Evolutionary conservation across 306 rosid genomes (phyloP).

Genomic region (Malus fusca): DNA sequence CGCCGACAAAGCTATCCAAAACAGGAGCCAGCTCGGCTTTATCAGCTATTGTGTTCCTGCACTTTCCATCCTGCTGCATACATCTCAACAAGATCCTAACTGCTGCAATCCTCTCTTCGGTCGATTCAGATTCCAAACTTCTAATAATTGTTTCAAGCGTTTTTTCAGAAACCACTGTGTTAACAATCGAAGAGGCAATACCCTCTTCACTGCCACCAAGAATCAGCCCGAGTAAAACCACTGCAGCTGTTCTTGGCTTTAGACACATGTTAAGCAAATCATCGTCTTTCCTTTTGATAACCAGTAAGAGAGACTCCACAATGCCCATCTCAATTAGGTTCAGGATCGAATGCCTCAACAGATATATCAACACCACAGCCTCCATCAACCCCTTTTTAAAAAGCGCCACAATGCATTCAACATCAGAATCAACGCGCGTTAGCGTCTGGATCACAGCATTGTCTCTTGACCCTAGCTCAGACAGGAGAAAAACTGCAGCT

Average conservation of each 20-base stretch:
- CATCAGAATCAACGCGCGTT: constrained; percentile 66
- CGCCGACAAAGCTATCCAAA: constrained; percentile 54
- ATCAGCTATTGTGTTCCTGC: constrained; percentile 67
- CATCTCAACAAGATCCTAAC: constrained; percentile 64
- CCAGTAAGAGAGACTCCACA: constrained; percentile 44
- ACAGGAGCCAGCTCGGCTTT: constrained; percentile 57
- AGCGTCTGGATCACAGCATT: constrained; percentile 62
- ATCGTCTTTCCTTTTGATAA: constrained; percentile 45
- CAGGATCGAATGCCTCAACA: constrained; percentile 36
- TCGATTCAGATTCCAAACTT: constrained; percentile 55
- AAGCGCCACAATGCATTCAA: constrained; percentile 65
- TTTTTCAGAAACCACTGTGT: constrained; percentile 36
- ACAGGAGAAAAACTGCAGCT: constrained; percentile 70
- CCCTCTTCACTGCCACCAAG: constrained; percentile 44
- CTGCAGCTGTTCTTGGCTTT: constrained; percentile 63
- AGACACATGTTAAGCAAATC: constrained; percentile 52
- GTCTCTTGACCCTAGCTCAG: constrained; percentile 71
- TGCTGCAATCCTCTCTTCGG: constrained; percentile 70
- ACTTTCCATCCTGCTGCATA: constrained; percentile 70
- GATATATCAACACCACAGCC: constrained; percentile 74
- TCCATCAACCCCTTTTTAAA: constrained; percentile 69
- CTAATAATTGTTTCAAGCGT: constrained; percentile 37
- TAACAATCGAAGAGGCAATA: constrained; percentile 33
- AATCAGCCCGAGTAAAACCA: constrained; percentile 59
- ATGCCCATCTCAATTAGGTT: constrained; percentile 48